A percentile compares a stretch with the other conserved stretches of the same genome.
Evolutionary conservation across 352 stramenopile species (phyloP).

Genomic region (Phytophthora chlamydospora): DNA sequence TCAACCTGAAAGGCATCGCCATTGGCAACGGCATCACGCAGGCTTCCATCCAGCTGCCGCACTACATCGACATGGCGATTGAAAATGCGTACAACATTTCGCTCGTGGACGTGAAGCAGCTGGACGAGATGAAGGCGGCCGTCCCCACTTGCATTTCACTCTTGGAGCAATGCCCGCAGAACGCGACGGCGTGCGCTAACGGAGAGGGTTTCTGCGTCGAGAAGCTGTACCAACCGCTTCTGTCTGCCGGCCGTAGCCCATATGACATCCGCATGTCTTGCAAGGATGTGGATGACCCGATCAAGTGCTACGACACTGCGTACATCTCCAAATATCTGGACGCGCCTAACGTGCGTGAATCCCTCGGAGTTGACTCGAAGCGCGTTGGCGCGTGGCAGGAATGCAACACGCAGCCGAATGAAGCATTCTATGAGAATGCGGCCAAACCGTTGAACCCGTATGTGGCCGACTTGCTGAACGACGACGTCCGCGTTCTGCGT

Average conservation of each 20-base stretch:
- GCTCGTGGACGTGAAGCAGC: conserved; percentile 39
- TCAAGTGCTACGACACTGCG: conserved; percentile 55
- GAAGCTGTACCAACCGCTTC: conserved; percentile 53
- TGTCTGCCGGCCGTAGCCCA: conserved; percentile 38
- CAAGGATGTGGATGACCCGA: conserved; percentile 24
- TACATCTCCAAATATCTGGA: conserved; percentile 81
- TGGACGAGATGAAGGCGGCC: conserved; percentile 43
- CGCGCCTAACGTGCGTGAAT: conserved; percentile 34
- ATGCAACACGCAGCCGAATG: conserved; percentile 92
- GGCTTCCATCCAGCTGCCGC: conserved; percentile 46
- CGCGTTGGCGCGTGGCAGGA: conserved; percentile 72
- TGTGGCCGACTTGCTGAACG: conserved; percentile 86
- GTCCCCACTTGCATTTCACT: conserved; percentile 29
- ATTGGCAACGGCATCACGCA: conserved; percentile 65
- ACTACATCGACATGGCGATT: conserved; percentile 55
- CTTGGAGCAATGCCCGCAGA: conserved; percentile 35
- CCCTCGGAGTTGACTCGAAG: conserved; percentile 41
- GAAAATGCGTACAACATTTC: conserved; percentile 73
- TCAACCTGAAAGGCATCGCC: conserved; percentile 58
- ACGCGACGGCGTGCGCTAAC: conserved; percentile 42
- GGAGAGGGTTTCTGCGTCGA: conserved; percentile 57
- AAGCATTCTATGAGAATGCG: conserved; percentile 83
- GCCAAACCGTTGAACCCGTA: conserved; percentile 90
- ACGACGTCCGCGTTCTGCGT: conserved; percentile 86
- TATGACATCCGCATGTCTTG: conserved; percentile 63